Evolutionary conservation across 768 basidiomycete genomes (phyloP).

Genomic region (Thelephora aurantiotincta): DNA sequence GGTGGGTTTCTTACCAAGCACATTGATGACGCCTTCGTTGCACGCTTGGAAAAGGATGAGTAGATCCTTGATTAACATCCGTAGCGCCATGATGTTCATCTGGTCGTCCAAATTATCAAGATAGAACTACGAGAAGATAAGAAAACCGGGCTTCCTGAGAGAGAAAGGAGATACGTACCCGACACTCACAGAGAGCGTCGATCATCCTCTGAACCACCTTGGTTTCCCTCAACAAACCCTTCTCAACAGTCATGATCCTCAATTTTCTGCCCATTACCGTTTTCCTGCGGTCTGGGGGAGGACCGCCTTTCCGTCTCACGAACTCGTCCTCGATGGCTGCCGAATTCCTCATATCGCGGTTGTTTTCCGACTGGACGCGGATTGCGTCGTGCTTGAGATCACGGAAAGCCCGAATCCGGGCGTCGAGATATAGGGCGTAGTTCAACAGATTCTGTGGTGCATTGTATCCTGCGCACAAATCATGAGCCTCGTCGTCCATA

Average conservation of each 20-base stretch:
- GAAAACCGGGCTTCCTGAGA: neutral
- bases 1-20: slow-evolving; percentile 35
- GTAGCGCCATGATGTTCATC: slow-evolving; percentile 72
- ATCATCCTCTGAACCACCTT: slow-evolving; percentile 84
- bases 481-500: neutral
- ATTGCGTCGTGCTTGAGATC: slow-evolving; percentile 92
- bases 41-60: slow-evolving; percentile 91
- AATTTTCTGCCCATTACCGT: slow-evolving; percentile 75
- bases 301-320: slow-evolving; percentile 9
- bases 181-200: slow-evolving; percentile 75
- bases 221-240: slow-evolving; percentile 86
- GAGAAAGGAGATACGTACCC: slow-evolving; percentile 37
- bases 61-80: slow-evolving; percentile 93
- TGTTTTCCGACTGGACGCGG: slow-evolving; percentile 84
- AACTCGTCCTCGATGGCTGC: slow-evolving; percentile 44
- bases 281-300: slow-evolving; percentile 38
- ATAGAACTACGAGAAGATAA: slow-evolving; percentile 53
- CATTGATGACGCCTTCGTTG: slow-evolving; percentile 87
- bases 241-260: slow-evolving; percentile 87
- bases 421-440: slow-evolving; percentile 83
- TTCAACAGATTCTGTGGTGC: slow-evolving; percentile 76
- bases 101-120: slow-evolving; percentile 89
- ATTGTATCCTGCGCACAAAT: slow-evolving; percentile 46
- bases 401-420: slow-evolving; percentile 75
- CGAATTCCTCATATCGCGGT: slow-evolving; percentile 70